Evolutionary conservation across 2,329 filamentous ascomycete species (phyloP).

Genomic region (Microdochium bolleyi): DNA sequence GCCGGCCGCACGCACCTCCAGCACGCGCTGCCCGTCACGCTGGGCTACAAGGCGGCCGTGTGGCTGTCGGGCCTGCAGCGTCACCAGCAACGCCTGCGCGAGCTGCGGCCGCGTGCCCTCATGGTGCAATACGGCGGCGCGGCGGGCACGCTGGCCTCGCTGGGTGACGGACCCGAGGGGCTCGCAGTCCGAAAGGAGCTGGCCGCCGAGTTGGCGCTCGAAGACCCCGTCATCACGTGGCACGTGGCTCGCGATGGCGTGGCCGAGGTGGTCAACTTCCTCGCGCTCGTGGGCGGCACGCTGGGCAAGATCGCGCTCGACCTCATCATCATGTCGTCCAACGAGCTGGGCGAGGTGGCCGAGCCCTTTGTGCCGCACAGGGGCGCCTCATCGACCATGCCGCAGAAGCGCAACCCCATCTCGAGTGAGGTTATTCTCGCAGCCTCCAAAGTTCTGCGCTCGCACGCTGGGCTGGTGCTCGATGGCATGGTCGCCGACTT

Average conservation of each 20-base stretch:
- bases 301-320: conserved; percentile 49
- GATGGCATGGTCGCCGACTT: conserved; percentile 51
- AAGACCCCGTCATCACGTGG: conserved; percentile 46
- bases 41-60: conserved; percentile 50
- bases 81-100: conserved; percentile 35
- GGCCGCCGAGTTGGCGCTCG: conserved; percentile 36
- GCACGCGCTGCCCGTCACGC: conserved; percentile 47
- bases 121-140: conserved; percentile 50
- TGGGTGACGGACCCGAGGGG: conserved; percentile 37
- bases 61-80: conserved; percentile 41
- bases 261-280: conserved; percentile 43
- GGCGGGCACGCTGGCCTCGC: conserved; percentile 44
- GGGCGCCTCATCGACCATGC: conserved; percentile 48
- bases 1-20: conserved; percentile 50
- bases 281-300: conserved; percentile 43
- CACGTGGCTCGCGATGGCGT: conserved; percentile 46
- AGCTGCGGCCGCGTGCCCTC: conserved; percentile 35
- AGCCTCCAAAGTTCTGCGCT: conserved; percentile 42
- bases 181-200: conserved; percentile 39
- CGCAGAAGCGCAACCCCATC: conserved; percentile 51
- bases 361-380: conserved; percentile 48
- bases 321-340: conserved; percentile 49
- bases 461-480: conserved; percentile 41
- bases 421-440: conserved; percentile 48
- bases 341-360: conserved; percentile 44